Evolutionary conservation across 2,329 filamentous ascomycete genomes (phyloP), one percentile per base, ranked within the genome.

Genomic region (Eurotiales sp.): DNA sequence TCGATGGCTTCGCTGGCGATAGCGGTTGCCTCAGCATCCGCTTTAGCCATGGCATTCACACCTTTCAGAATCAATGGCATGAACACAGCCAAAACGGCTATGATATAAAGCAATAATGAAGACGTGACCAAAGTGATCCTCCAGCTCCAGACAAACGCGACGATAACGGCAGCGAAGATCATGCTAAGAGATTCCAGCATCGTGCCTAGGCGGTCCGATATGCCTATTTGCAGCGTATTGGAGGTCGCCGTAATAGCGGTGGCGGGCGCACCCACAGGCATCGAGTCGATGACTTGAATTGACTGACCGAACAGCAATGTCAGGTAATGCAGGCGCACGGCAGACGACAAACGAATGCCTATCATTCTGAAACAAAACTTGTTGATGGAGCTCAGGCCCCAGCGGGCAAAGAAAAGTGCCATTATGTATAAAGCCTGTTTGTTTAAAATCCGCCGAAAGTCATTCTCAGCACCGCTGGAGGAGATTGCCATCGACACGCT

Each of bases 131-230:
- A 66, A 0, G 76, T 79, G n/a, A 81, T 62, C 12, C 75, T 65
- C 74, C 77, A 79, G 25, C 72, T 77, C 53, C 77, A 78, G 14
- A 68, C 60, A 55, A 81, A 81, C 0, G 79, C 74, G 42, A 82
- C 73, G 10, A 72, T 66, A n/a, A 78, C 69, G 50, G 76, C 75
- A 0, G 76, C 63, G 5, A 75, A 56, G 4, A 77, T 59, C 1
- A 75, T 59, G 2, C 74, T 63, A 2, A 72, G 46, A 2, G 66
- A 70, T 46, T 75, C 70, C 25, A 77, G 64, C 1, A 78, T 63
- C 2, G 64, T 64, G 1, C 70, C 69, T 4, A 82, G 63, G 48
- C 76, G 75, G 56, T 81, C 77, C 0, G 77, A 80, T n/a, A 81
- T 74, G 15, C 77, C 78, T 22, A 77, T 66, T 51, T 81, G 79